Base-by-base conservation (phyloP, 2,329 filamentous ascomycete genomes). In the Knufia fluminis region DNA sequence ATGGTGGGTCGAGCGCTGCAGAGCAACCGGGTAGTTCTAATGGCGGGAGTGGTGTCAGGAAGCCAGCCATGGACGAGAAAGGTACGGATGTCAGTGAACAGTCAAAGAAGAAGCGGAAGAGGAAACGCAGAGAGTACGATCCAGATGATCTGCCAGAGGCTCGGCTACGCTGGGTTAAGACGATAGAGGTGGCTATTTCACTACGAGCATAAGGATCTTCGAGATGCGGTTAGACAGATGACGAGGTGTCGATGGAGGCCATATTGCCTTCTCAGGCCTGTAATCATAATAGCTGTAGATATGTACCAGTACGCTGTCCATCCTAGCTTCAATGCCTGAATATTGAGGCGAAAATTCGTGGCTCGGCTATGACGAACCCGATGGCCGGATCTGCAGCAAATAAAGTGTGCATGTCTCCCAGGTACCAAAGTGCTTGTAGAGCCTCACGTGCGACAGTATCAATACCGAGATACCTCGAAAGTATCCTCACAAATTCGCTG, bases 91-190 rank as follows among this genome's bases (percentile, higher is more conserved):
- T 4, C 22, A 16, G n/a, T 19, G 64, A 41, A 60, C 61, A 44
- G 55, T 55, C 36, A 61, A 64, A 51, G 49, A 59, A 49, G 57
- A 55, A 36, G 58, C 63, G 48, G 46, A 57, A 28, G 55, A 53
- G 57, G 61, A 54, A 54, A 42, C 44, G 54, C 12, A 55, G 58
- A 24, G 55, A 60, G 16, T 59, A 63, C 50, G 55, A 57, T n/a
- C 55, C 56, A 16, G 57, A 54, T 3, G 67, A 71, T 45, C 48
- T 71, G 35, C 69, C 69, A 0, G 70, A 72, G 55, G 65, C 67
- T 7, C 61, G 70, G 19, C 68, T 68, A 9, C 64, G 70, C 44
- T 72, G 69, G 68, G 62, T 73, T 33, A 72, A 71, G 55, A 69
- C 66, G 56, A 68, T 73, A 14, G 69, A 73, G 49, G 61, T 73